phyloP scores from a whole-genome alignment of 2,329 filamentous ascomycete species.

The Nemania bipapillata region DNA sequence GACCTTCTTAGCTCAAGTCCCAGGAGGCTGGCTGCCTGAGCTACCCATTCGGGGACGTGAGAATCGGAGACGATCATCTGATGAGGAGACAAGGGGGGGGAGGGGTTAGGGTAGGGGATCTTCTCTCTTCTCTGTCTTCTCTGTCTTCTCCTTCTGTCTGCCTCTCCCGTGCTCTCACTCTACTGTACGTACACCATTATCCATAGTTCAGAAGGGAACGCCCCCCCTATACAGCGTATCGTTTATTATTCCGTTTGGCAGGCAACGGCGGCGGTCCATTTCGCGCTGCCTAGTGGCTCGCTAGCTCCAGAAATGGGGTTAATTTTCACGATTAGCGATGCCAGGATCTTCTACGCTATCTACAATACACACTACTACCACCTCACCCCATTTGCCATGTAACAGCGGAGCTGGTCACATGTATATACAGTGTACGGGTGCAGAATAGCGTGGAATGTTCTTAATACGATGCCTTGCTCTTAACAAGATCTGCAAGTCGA shows the following conservation, averaged over 20 bases:
- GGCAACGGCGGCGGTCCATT: not conserved
- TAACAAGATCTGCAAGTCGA: conserved; percentile 35
- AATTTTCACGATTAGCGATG: conserved; percentile 35
- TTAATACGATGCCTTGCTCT: conserved; percentile 19
- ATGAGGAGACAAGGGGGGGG: not conserved
- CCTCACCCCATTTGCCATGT: conserved; percentile 1
- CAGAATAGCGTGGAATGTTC: conserved; percentile 7
- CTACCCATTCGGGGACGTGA: conserved; percentile 14
- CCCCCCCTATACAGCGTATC: not conserved
- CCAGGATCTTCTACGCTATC: not conserved
- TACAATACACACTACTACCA: not conserved
- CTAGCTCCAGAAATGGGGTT: conserved; percentile 21
- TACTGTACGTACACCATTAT: too few species aligned
- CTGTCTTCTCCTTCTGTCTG: too few species aligned
- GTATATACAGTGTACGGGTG: conserved; percentile 22
- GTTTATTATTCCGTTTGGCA: not conserved
- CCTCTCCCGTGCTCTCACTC: too few species aligned
- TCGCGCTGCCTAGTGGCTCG: not conserved
- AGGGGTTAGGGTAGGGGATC: too few species aligned
- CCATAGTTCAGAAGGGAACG: too few species aligned
- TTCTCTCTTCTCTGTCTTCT: not conserved
- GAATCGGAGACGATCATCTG: conserved; percentile 15
- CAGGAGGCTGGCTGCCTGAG: conserved; percentile 33
- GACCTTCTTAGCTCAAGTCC: conserved; percentile 28
- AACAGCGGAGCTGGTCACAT: conserved; percentile 25